phyloP scores from a whole-genome alignment of 108 stramenopile species.

The Cyclotella kingstonii region DNA sequence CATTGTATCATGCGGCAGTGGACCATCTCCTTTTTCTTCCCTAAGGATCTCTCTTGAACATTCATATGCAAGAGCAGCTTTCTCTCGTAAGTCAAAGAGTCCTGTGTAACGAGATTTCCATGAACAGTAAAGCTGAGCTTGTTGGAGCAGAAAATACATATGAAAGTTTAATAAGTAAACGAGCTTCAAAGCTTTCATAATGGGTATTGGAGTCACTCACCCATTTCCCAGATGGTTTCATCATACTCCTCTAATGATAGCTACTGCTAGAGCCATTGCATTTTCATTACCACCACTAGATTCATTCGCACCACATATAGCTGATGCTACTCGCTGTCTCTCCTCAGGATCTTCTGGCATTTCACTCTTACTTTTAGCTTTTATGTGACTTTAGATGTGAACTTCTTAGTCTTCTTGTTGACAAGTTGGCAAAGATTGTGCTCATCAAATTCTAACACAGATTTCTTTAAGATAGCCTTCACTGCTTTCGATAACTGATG shows the following conservation, averaged over 20 bases:
- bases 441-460: not conserved
- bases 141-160: slow-evolving; percentile 8
- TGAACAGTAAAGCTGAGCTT: slow-evolving; percentile 74
- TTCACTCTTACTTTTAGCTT: slow-evolving; percentile 20
- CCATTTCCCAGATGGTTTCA: slow-evolving; percentile 59
- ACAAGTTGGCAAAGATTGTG: not conserved
- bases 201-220: slow-evolving; percentile 10
- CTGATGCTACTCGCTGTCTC: slow-evolving; percentile 22
- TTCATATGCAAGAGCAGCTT: slow-evolving; percentile 64
- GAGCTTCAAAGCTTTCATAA: not conserved
- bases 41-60: slow-evolving; percentile 62
- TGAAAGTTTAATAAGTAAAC: not conserved
- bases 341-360: slow-evolving; percentile 27
- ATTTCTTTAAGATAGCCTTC: slow-evolving; percentile 7
- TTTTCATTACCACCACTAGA: slow-evolving; percentile 52
- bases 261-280: slow-evolving; percentile 69
- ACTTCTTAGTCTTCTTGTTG: slow-evolving; percentile 11
- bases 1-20: slow-evolving; percentile 51
- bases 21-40: slow-evolving; percentile 22
- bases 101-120: slow-evolving; percentile 72
- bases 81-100: slow-evolving; percentile 60
- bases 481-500: slow-evolving; percentile 5
- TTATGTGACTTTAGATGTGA: not conserved
- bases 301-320: slow-evolving; percentile 30
- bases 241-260: slow-evolving; percentile 53